Percentiles rank a stretch among this genome's conserved stretches.
Evolutionary conservation across 208 protist species (phyloP).

Genomic region (Tritrichomonas musculus): DNA sequence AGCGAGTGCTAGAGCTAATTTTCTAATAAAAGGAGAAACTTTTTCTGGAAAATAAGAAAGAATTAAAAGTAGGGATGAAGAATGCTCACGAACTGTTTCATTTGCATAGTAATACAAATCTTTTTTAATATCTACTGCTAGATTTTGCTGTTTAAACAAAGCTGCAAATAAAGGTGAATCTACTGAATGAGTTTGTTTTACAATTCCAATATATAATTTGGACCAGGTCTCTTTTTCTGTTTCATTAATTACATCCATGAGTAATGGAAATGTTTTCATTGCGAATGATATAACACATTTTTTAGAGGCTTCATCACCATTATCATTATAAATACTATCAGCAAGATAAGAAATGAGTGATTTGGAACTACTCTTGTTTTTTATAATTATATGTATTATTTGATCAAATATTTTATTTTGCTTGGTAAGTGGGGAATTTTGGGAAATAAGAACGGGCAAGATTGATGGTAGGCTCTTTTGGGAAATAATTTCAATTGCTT

Average conservation of each 20-base stretch:
- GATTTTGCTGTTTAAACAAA: no score
- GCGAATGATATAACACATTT: neutral
- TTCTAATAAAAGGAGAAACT: no score
- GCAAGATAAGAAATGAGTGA: neutral
- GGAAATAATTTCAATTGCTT: neutral
- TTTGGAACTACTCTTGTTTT: neutral
- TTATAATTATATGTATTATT: neutral
- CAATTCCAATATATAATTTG: neutral
- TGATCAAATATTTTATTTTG: neutral
- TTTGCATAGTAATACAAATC: no score
- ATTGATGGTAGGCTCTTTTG: neutral
- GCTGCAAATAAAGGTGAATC: no score
- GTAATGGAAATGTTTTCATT: neutral
- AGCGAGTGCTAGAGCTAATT: no score
- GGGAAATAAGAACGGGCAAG: neutral
- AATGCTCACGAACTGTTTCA: no score
- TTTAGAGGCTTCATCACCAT: neutral
- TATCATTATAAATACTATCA: neutral
- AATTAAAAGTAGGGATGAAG: no score
- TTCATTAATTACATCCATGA: neutral
- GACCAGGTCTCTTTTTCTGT: neutral
- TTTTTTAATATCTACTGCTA: no score
- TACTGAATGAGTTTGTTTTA: no score
- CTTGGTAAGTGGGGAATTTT: neutral
- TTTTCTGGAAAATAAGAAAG: no score